phyloP scores from a whole-genome alignment of 1,284 basidiomycete genomes.

The Melampsora abietis-canadensis region DNA sequence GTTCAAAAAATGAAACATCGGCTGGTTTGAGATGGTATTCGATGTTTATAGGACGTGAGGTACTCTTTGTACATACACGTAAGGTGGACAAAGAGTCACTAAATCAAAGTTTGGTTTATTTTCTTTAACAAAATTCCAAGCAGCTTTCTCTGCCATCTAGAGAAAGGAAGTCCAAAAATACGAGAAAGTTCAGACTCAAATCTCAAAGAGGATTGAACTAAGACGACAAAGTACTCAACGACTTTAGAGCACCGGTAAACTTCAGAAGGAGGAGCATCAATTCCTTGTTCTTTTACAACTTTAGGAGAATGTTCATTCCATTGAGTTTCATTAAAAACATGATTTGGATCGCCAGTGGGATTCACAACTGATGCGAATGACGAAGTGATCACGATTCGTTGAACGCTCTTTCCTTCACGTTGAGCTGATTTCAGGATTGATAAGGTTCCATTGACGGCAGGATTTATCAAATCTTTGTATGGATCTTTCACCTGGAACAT shows the following conservation, averaged over 20 bases:
- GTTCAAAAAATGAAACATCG: not conserved
- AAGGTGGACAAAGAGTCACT: constrained; percentile 11
- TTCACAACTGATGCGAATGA: constrained; percentile 54
- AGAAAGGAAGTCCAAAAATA: not conserved
- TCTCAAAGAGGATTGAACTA: not conserved
- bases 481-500: constrained; percentile 45
- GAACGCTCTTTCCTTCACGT: constrained; percentile 51
- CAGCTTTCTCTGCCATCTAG: constrained; percentile 6
- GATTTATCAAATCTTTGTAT: constrained; percentile 54
- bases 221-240: not conserved
- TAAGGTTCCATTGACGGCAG: constrained; percentile 57
- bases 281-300: constrained; percentile 2
- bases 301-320: constrained; percentile 12
- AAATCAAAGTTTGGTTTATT: not conserved
- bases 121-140: not conserved
- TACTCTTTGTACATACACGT: not conserved
- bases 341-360: not conserved
- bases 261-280: not conserved
- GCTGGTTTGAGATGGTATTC: not conserved
- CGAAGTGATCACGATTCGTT: constrained; percentile 56
- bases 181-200: not conserved
- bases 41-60: not conserved
- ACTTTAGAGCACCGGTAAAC: constrained; percentile 9
- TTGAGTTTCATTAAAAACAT: constrained; percentile 2
- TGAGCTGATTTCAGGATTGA: constrained; percentile 52